phyloP scores from a whole-genome alignment of 73 alveolate genomes.

The Stentor coeruleus region DNA sequence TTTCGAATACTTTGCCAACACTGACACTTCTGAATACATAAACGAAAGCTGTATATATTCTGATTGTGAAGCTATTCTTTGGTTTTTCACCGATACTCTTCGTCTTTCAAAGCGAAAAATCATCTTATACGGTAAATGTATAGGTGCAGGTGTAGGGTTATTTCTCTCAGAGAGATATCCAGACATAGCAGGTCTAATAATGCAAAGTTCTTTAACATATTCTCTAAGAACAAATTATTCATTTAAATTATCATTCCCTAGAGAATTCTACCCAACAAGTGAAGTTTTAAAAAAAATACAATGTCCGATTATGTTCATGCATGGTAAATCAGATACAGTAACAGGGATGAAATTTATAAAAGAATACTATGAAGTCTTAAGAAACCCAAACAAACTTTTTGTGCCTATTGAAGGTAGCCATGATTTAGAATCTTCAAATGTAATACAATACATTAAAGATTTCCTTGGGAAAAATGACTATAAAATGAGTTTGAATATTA shows the following conservation, averaged over 20 bases:
- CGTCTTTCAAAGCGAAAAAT: not conserved
- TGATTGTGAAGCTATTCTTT: constrained; percentile 10
- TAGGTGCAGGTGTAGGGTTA: not conserved
- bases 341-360: not conserved
- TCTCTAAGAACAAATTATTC: not conserved
- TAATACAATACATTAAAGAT: not conserved
- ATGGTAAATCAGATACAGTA: constrained; percentile 19
- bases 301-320: constrained; percentile 26
- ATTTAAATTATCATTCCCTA: constrained; percentile 8
- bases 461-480: not conserved
- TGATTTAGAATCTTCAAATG: not conserved
- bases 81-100: constrained; percentile 2
- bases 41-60: not conserved
- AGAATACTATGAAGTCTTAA: not conserved
- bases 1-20: not conserved
- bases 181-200: constrained; percentile 10
- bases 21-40: not conserved
- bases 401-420: not conserved
- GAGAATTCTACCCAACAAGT: constrained; percentile 20
- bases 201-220: constrained; percentile 9
- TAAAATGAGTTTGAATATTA: too few species aligned
- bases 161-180: constrained; percentile 10
- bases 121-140: not conserved
- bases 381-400: not conserved
- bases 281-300: constrained; percentile 1